Percentiles rank a stretch among this genome's conserved stretches.
Conservation (phyloP, 1,284 basidiomycete species). For the Ceratobasidium papillatum region DNA sequence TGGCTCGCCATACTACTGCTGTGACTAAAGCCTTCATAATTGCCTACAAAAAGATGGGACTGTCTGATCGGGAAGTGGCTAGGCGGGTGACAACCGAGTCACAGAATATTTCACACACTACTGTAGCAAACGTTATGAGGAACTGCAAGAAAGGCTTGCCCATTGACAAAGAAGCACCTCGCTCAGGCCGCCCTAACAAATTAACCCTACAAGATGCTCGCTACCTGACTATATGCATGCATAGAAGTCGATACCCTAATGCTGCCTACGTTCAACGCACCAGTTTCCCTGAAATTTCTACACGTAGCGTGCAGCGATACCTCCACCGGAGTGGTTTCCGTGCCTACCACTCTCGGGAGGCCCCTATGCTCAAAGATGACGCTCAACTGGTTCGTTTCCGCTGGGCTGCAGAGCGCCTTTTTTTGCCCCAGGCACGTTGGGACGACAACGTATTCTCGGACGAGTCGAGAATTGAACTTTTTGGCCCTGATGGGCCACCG, state of each 20-base stretch:
- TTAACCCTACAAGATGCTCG: neutral
- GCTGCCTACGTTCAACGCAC: neutral
- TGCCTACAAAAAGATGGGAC: neutral
- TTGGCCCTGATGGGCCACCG: neutral
- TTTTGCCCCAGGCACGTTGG: neutral
- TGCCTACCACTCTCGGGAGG: neutral
- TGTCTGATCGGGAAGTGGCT: neutral
- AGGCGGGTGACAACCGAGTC: neutral
- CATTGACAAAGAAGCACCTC: neutral
- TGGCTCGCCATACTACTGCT: neutral
- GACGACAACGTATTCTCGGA: conserved; percentile 19
- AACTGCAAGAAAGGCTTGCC: neutral
- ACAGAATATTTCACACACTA: neutral
- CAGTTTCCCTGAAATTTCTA: neutral
- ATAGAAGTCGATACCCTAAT: neutral
- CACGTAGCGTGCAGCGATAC: neutral
- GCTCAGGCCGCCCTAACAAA: neutral
- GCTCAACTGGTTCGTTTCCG: neutral
- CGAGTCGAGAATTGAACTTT: neutral
- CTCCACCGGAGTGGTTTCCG: neutral
- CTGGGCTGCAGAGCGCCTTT: neutral
- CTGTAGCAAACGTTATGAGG: neutral
- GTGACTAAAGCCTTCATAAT: neutral
- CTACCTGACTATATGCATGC: neutral
- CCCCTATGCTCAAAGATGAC: neutral